These are phyloP conservation scores for Centella asiatica DNA, from an alignment of 129 eudicot species.

Conservation along the genomic window DNA sequence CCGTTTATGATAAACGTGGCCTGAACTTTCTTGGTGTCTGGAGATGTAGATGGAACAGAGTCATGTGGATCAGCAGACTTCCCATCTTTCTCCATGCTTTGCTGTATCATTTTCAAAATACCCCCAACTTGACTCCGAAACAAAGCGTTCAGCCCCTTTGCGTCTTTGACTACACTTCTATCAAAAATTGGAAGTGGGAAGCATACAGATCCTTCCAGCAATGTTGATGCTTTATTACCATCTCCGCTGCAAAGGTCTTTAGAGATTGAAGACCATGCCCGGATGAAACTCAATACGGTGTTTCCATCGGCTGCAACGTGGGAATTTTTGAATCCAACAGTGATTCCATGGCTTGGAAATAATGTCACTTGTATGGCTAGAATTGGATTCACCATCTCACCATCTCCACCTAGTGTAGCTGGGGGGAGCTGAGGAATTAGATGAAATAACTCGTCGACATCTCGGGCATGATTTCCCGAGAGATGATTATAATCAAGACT, in stretches of 20 bases:
- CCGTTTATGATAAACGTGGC: conserved; percentile 22
- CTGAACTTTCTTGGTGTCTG: conserved; percentile 5
- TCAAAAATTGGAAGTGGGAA: background rate
- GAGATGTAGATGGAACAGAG: background rate
- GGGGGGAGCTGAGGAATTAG: conserved; percentile 20
- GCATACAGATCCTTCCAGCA: background rate
- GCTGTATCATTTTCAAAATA: background rate
- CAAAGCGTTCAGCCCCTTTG: background rate
- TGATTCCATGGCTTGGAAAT: conserved; percentile 34
- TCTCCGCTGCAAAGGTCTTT: background rate
- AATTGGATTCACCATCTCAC: conserved; percentile 14
- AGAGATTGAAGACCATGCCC: conserved; percentile 34
- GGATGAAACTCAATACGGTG: conserved; percentile 18
- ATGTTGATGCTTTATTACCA: background rate
- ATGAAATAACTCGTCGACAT: conserved; percentile 31
- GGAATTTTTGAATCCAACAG: conserved; percentile 29
- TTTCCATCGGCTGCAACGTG: conserved; percentile 35
- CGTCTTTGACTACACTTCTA: conserved; percentile 1
- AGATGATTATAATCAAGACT: conserved; percentile 28
- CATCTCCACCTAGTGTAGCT: no score
- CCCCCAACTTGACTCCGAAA: background rate
- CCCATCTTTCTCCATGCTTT: no score
- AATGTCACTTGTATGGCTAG: conserved; percentile 33
- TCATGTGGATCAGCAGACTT: no score
- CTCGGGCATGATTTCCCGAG: conserved; percentile 26